Conservation (phyloP, 345 rosid genomes). For the Euphorbia peplus region DNA sequence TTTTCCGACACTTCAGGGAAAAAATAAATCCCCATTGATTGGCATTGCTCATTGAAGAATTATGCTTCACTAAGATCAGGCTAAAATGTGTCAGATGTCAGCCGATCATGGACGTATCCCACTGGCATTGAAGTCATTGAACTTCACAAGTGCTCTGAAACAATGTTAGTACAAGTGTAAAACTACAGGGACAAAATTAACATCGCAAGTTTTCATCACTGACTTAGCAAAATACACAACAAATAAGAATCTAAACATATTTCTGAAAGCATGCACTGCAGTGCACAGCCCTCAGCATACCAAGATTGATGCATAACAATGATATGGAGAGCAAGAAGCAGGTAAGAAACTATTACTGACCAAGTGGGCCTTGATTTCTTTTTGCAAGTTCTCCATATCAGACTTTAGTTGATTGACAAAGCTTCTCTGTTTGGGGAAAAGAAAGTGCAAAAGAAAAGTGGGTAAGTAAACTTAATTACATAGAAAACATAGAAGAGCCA, state of each 20-base stretch:
- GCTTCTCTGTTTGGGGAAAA: slow-evolving; percentile 61
- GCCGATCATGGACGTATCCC: not conserved
- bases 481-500: not conserved
- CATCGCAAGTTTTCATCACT: too few species aligned
- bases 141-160: not conserved
- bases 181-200: not conserved
- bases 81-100: not conserved
- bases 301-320: not conserved
- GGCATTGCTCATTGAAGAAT: not conserved
- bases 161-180: not conserved
- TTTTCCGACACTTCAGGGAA: too few species aligned
- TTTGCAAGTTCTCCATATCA: slow-evolving; percentile 78
- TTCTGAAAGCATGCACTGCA: slow-evolving; percentile 1
- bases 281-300: not conserved
- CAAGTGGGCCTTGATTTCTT: slow-evolving; percentile 74
- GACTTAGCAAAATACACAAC: not conserved
- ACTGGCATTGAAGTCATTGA: not conserved
- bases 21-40: not conserved
- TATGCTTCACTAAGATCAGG: not conserved
- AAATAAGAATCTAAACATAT: not conserved
- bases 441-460: not conserved
- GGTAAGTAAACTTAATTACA: slow-evolving; percentile 1
- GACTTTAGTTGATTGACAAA: slow-evolving; percentile 86
- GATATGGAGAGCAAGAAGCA: not conserved
- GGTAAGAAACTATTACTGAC: slow-evolving; percentile 38